Base-by-base conservation (phyloP, 176 grass and related monocot species). In the Lolium perenne region DNA sequence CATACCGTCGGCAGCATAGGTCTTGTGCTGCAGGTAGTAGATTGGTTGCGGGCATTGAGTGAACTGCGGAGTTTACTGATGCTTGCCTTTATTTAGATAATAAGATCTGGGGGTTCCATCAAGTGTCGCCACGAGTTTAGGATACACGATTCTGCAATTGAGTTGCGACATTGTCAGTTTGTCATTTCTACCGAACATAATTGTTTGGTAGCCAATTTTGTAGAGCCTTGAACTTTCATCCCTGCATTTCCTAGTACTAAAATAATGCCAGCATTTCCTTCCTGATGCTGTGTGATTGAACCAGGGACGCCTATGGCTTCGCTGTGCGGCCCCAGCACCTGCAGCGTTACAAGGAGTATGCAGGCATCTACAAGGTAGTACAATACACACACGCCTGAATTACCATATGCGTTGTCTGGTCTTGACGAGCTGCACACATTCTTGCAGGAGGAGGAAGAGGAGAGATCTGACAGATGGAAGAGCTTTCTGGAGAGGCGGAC, bases 391-490 rank as follows among this genome's bases (percentile, higher is more conserved):
- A 16, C 8, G 6, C 18, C 47, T 45, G 45, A 45, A 48, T 61
- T 66, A 77, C 72, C 20, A 4, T 29, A 48, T 88, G 71, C 62
- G 47, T 80, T 91, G 63, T n/a, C 46, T 82, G 86, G 60, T 82
- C 13, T 40, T 72, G 86, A 88, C 46, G 23, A 46, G 21, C 38
- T 26, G 5, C 38, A 49, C 15, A 5, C 63, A 22, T 57, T 71
- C 60, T 43, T 43, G 38, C 85, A 99, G 97, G 94, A 97, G 86
- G 97, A 99, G 69, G 97, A 99, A 81, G 94, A 99, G 87, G 97
- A 99, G 97, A 99, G 97, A 89, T 96, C 94, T 47, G 97, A 97
- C 84, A 92, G 90, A 91, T 99, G 97, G 97, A 97, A 90, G 32
- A 83, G 85, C 82, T 99, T 99, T 77, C 87, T 99, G 46, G 92